These are phyloP conservation scores for Aquanectria penicillioides DNA, from an alignment of 2,329 filamentous ascomycete genomes.

Conservation along the genomic window DNA sequence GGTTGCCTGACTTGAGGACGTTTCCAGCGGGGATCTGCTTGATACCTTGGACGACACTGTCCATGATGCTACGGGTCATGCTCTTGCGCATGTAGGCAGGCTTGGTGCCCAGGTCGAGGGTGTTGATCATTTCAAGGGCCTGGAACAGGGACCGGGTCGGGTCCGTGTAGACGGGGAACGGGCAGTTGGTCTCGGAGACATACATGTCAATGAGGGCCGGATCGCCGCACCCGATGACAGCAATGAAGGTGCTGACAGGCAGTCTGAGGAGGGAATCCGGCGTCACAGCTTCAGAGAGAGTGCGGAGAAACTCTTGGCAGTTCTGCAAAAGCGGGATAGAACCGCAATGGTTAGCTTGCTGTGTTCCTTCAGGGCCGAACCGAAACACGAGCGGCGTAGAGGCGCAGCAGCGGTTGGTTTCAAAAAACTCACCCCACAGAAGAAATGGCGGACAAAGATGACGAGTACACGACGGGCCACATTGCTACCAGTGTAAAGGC, in stretches of 20 bases:
- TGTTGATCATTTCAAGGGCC: conserved; percentile 74
- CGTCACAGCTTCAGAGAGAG: conserved; percentile 68
- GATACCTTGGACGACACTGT: conserved; percentile 68
- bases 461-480: conserved; percentile 69
- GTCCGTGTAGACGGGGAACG: conserved; percentile 82
- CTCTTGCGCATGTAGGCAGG: conserved; percentile 73
- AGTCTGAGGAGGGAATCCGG: conserved; percentile 60
- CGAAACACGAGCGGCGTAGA: neutral
- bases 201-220: conserved; percentile 76
- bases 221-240: conserved; percentile 78
- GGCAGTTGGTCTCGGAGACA: conserved; percentile 67
- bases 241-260: conserved; percentile 69
- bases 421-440: conserved; percentile 73
- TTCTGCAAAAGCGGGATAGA: conserved; percentile 60
- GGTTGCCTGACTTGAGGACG: conserved; percentile 71
- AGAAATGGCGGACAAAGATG: conserved; percentile 83
- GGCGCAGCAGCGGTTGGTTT: neutral
- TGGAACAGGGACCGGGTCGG: conserved; percentile 73
- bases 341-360: conserved; percentile 31
- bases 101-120: conserved; percentile 65
- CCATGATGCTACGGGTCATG: conserved; percentile 59
- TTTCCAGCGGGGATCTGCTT: conserved; percentile 66
- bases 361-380: neutral
- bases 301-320: conserved; percentile 79
- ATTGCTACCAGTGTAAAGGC: conserved; percentile 67